A percentile compares a stretch with the other conserved stretches of the same genome.
These are phyloP conservation scores for Plantago elongata DNA, from an alignment of 257 asterid species.

Conservation along the genomic window DNA sequence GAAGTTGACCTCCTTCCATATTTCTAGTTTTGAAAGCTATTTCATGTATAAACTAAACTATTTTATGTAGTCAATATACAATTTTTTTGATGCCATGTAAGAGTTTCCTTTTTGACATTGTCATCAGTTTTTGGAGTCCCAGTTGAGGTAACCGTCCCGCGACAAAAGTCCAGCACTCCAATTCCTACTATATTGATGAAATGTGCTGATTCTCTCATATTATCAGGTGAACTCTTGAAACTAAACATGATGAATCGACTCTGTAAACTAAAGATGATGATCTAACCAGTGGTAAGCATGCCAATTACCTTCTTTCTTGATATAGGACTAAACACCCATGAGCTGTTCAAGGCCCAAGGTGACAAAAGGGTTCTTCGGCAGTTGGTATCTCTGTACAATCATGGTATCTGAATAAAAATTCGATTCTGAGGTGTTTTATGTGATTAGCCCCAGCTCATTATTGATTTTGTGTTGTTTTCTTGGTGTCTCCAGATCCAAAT, in stretches of 20 bases:
- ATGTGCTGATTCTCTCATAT: conserved; percentile 78
- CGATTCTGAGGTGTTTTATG: conserved; percentile 4
- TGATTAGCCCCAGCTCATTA: conserved; percentile 9
- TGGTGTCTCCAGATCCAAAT: conserved; percentile 46
- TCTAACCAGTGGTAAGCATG: background rate
- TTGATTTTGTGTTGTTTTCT: conserved; percentile 8
- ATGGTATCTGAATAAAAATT: conserved; percentile 41
- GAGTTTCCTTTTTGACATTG: conserved; percentile 13
- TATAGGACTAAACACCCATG: conserved; percentile 66
- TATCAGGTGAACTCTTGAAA: conserved; percentile 56
- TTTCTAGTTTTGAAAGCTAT: conserved; percentile 7
- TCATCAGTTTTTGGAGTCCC: conserved; percentile 76
- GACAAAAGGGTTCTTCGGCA: conserved; percentile 64
- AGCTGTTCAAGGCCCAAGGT: conserved; percentile 77
- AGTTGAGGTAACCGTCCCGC: conserved; percentile 67
- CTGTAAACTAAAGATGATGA: background rate
- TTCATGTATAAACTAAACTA: conserved; percentile 1
- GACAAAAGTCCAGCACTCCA: conserved; percentile 62
- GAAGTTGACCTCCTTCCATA: background rate
- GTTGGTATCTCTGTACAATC: conserved; percentile 70
- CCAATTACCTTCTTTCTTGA: conserved; percentile 14
- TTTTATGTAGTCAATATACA: conserved; percentile 5
- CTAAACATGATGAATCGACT: background rate
- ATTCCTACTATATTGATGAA: conserved; percentile 66
- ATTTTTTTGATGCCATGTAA: conserved; percentile 3